Percentiles rank a stretch among this genome's conserved stretches.
Evolutionary conservation across 202 grass and related monocot genomes (phyloP).

Genomic region (Bolboschoenoplectus hybrid): DNA sequence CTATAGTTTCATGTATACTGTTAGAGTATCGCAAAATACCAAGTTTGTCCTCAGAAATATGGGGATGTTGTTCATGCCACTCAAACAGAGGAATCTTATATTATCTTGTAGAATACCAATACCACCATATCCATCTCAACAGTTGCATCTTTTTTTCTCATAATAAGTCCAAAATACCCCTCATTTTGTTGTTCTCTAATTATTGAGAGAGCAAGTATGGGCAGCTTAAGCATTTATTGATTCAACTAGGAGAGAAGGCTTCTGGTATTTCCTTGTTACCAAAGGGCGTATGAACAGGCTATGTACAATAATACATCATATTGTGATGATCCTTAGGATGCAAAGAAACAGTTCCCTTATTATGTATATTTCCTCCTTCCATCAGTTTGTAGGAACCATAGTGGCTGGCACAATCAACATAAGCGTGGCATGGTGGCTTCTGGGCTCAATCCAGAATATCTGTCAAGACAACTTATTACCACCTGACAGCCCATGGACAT

Average conservation of each 20-base stretch:
- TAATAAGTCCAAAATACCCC: not conserved
- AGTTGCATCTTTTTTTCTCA: not conserved
- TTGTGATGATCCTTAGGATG: not conserved
- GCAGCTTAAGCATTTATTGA: not conserved
- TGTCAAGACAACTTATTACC: conserved; percentile 58
- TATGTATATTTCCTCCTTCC: conserved; percentile 28
- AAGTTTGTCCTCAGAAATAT: not conserved
- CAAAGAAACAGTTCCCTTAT: not conserved
- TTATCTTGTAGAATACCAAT: not conserved
- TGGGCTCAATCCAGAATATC: conserved; percentile 65
- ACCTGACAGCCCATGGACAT: conserved; percentile 82
- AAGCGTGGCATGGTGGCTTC: conserved; percentile 73
- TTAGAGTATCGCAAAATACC: not conserved
- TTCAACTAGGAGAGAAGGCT: not conserved
- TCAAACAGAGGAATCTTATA: not conserved
- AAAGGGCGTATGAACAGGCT: not conserved
- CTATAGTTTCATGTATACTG: not conserved
- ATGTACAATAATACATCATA: not conserved
- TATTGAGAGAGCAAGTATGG: not conserved
- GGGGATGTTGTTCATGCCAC: not conserved
- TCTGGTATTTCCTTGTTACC: not conserved
- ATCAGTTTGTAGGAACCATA: conserved; percentile 71
- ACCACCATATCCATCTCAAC: not conserved
- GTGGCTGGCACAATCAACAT: conserved; percentile 75
- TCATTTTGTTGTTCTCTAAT: not conserved